These are phyloP conservation scores for Penicillium psychrosexuale DNA, from an alignment of 2,329 filamentous ascomycete species.

Conservation along the genomic window DNA sequence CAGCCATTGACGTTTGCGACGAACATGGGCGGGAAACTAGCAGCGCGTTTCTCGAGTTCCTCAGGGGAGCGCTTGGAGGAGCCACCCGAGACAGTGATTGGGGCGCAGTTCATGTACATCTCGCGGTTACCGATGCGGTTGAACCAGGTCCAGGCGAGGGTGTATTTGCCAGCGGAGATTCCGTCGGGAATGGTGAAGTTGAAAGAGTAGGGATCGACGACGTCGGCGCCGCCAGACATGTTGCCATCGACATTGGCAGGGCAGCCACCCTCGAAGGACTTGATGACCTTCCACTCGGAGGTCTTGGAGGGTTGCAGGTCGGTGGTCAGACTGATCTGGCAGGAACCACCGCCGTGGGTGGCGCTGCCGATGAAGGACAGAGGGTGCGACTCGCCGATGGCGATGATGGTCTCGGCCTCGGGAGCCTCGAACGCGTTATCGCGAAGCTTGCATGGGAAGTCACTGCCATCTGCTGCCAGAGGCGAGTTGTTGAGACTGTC, in stretches of 20 bases:
- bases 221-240: conserved; percentile 48
- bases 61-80: conserved; percentile 44
- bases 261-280: conserved; percentile 83
- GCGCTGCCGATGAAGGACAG: conserved; percentile 69
- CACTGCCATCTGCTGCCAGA: conserved; percentile 54
- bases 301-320: conserved; percentile 65
- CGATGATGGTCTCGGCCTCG: conserved; percentile 56
- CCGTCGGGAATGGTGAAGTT: conserved; percentile 68
- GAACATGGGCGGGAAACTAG: conserved; percentile 69
- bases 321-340: conserved; percentile 82
- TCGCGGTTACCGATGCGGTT: conserved; percentile 91
- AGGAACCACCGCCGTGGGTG: conserved; percentile 86
- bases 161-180: conserved; percentile 72
- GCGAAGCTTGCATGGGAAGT: conserved; percentile 81
- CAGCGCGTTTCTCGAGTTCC: conserved; percentile 51
- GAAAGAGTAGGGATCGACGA: conserved; percentile 56
- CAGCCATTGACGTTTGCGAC: conserved; percentile 68
- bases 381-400: conserved; percentile 59
- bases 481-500: conserved; percentile 61
- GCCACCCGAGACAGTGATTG: conserved; percentile 61
- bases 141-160: conserved; percentile 90
- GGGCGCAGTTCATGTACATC: conserved; percentile 96
- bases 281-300: conserved; percentile 81
- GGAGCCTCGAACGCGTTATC: conserved; percentile 41
- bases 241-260: conserved; percentile 63